These are phyloP conservation scores for Fusarium haematococcum DNA, from an alignment of 2,329 filamentous ascomycete species.

Conservation along the genomic window DNA sequence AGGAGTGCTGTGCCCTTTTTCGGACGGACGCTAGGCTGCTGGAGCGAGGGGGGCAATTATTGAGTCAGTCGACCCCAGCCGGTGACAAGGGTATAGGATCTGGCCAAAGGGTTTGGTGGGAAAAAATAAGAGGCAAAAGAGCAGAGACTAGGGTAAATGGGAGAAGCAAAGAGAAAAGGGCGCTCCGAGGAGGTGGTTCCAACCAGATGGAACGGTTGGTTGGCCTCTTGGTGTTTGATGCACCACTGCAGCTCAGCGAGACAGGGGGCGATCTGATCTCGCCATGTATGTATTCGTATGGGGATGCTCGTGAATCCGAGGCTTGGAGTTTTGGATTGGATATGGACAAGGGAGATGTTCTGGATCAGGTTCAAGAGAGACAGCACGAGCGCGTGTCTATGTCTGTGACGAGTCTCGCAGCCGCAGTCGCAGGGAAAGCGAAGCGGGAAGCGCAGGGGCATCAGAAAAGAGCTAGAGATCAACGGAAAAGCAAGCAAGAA, in stretches of 20 bases:
- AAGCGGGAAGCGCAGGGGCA: conserved; percentile 6
- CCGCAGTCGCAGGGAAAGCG: not conserved
- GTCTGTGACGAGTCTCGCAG: conserved; percentile 28
- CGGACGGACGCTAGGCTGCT: conserved; percentile 23
- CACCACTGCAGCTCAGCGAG: not conserved
- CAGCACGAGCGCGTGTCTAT: not conserved
- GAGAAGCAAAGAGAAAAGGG: conserved; percentile 5
- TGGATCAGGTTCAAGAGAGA: conserved; percentile 15
- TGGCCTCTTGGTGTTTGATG: conserved; percentile 4
- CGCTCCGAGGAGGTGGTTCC: conserved; percentile 10
- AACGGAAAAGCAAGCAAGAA: conserved; percentile 5
- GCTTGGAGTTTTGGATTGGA: conserved; percentile 5
- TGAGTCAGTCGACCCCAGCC: conserved; percentile 39
- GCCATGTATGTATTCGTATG: conserved; percentile 14
- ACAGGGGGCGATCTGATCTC: conserved; percentile 20
- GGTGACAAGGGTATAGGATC: conserved; percentile 13
- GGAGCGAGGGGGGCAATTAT: conserved; percentile 28
- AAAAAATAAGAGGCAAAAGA: conserved; percentile 10
- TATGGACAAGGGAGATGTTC: conserved; percentile 17
- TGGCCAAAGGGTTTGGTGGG: conserved; percentile 14
- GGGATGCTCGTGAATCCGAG: conserved; percentile 25
- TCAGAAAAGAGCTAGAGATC: conserved; percentile 8
- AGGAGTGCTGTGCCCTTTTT: conserved; percentile 8
- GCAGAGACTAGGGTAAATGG: conserved; percentile 3
- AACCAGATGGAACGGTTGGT: not conserved